Evolutionary conservation across 805 yeast genomes (phyloP), one percentile per base, ranked within the genome.

Genomic region (Nakazawaea populi): DNA sequence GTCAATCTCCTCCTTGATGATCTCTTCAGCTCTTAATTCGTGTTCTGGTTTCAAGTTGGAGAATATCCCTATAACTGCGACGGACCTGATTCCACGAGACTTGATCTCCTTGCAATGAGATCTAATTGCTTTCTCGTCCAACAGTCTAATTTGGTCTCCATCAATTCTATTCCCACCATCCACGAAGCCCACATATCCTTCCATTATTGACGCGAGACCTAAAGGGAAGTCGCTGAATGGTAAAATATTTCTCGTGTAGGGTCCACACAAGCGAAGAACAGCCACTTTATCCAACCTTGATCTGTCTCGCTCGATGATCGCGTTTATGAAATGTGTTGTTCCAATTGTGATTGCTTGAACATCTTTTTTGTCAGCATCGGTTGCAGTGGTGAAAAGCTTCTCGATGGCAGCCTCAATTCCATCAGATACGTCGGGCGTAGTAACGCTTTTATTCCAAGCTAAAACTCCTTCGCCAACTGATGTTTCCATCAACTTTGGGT

Each of bases 241-340:
- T 7, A 64, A 64, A 3, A 63, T 57, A 29, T 65, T 61, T 4
- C 56, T 56, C 0, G 76, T 63, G 55, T 73, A 75, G 1, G 76
- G 77, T 6, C 77, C 76, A 55, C 72, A 68, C n/a, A 76, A 52
- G 55, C 80, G 60, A n/a, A 75, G 49, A 4, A 74, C 76, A 0
- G 78, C 79, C n/a, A 75, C 77, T 47, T 58, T 63, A 30, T 72
- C 76, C 47, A 75, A 57, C 44, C 75, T 59, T 5, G 71, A 68
- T 30, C 59, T 55, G 55, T 75, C 79, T 51, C 68, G 70, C 55
- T 75, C 80, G 31, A 76, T 66, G 34, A 75, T 76, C 14, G 79
- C 77, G 60, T 75, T 75, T 58, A 75, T 74, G 60, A 75, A 75
- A 54, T 75, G 80, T 0, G 80, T 76, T 4, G 80, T 76, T n/a